A percentile compares a stretch with the other conserved stretches of the same genome.
phyloP scores from a whole-genome alignment of 2,329 filamentous ascomycete genomes.

The Corniculantispora saksenae region DNA sequence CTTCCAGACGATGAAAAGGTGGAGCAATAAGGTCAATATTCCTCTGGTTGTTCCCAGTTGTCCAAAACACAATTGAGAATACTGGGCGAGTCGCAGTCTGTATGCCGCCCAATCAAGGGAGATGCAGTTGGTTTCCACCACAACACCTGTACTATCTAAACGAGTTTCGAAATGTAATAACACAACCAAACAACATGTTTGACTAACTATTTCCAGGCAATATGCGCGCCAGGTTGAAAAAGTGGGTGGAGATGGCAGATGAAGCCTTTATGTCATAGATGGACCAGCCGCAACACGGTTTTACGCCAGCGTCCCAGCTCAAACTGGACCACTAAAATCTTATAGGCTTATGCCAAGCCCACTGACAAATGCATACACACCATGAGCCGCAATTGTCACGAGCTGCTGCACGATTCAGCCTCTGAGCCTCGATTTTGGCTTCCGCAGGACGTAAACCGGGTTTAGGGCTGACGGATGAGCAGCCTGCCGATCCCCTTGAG shows the following conservation, averaged over 20 bases:
- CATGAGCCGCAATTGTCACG: background rate
- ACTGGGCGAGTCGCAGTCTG: no score
- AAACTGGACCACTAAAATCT: background rate
- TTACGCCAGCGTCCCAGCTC: background rate
- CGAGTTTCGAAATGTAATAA: no score
- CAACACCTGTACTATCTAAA: no score
- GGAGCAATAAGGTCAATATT: no score
- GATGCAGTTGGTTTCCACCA: no score
- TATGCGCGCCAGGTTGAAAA: background rate
- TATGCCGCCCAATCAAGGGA: no score
- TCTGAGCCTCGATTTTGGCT: background rate
- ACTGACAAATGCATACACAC: background rate
- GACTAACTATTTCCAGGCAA: background rate
- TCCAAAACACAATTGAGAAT: no score
- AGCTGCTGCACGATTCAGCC: background rate
- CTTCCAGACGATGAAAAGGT: no score
- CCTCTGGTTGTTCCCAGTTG: no score
- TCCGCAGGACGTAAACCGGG: background rate
- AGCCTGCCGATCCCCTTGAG: background rate
- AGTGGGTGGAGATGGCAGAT: background rate
- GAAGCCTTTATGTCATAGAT: background rate
- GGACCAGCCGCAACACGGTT: background rate
- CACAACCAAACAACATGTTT: no score
- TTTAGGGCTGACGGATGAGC: background rate
- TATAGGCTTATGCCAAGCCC: background rate